Evolutionary conservation across 1,139 yeast species (phyloP), one percentile per base, ranked within the genome.

Genomic region (Eremothecium coryli): DNA sequence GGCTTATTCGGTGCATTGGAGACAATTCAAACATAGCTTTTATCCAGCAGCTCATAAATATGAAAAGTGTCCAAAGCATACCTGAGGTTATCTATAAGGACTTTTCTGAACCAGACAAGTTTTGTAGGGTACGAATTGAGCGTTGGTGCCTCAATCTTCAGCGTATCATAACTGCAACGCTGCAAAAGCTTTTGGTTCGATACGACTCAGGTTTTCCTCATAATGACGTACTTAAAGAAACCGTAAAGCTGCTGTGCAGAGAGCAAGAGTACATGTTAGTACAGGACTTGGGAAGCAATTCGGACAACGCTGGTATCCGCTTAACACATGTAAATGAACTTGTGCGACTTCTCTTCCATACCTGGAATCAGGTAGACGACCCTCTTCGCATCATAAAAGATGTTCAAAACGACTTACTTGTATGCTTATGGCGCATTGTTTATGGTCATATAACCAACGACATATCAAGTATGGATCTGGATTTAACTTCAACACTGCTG

Each of bases 21-120:
- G 40, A 43, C 13, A 54, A 54, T 31, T 27, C 31, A 16, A 39
- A 48, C 26, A 48, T 48, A 2, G 26, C 29, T 16, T 31, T 50
- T 13, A 43, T 54, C n/a, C 35, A 53, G 4, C 33, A 38, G 15
- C 33, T 55, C 11, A 40, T 55, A n/a, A 33, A 40, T 31, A 35
- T 37, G 11, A 44, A 43, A 18, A 39, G 36, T 17, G 35, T 53
- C 18, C 49, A 45, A 35, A 38, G 45, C 16, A 31, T 41, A 20
- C 60, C 60, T 3, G 38, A 43, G 31, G 52, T 52, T 4, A 47
- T 55, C 5, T 39, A 48, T 9, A 52, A 52, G 29, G 53, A 49
- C 32, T 52, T 20, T 27, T 31, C 9, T 27, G 33, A 5, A 30
- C 31, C 21, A 4, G 5, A 15, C n/a, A 5, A 23, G 9, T 29